These are phyloP conservation scores for Spathaspora passalidarum DNA, from an alignment of 805 yeast genomes.

Conservation along the genomic window DNA sequence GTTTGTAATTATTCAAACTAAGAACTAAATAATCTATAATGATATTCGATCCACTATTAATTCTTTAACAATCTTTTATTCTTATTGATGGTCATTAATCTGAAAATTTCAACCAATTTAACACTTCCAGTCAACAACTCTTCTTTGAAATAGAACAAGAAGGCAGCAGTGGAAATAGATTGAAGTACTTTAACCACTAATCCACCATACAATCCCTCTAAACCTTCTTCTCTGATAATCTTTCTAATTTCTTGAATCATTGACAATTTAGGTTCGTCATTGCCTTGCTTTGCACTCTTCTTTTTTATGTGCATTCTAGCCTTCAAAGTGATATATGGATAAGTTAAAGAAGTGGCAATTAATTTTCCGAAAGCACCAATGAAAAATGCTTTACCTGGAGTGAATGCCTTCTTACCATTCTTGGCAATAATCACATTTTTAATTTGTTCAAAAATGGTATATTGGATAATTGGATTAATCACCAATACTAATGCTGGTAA, in stretches of 20 bases:
- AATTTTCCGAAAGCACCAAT: slow-evolving; percentile 89
- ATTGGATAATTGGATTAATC: slow-evolving; percentile 85
- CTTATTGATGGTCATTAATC: slow-evolving; percentile 21
- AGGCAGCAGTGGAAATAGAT: slow-evolving; percentile 84
- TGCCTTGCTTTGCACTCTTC: slow-evolving; percentile 21
- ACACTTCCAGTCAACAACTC: slow-evolving; percentile 65
- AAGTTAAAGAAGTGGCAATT: slow-evolving; percentile 83
- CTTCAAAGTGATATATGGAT: slow-evolving; percentile 88
- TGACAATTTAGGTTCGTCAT: slow-evolving; percentile 25
- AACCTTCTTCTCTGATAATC: slow-evolving; percentile 68
- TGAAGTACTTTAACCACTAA: slow-evolving; percentile 76
- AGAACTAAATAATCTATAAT: too few relatives aligned
- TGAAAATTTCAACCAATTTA: slow-evolving; percentile 45
- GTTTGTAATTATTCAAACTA: too few relatives aligned
- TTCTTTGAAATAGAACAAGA: slow-evolving; percentile 87
- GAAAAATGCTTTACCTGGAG: slow-evolving; percentile 75
- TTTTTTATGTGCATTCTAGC: slow-evolving; percentile 77
- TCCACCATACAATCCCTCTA: slow-evolving; percentile 78
- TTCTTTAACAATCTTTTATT: not conserved
- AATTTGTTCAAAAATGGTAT: slow-evolving; percentile 86
- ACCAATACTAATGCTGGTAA: slow-evolving; percentile 86
- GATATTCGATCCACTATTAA: too few relatives aligned
- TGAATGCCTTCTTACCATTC: slow-evolving; percentile 48
- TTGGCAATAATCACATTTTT: slow-evolving; percentile 60
- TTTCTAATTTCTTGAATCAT: slow-evolving; percentile 52